These are phyloP conservation scores for Botrytis cinerea DNA, from an alignment of 2,329 filamentous ascomycete genomes.

Conservation along the genomic window DNA sequence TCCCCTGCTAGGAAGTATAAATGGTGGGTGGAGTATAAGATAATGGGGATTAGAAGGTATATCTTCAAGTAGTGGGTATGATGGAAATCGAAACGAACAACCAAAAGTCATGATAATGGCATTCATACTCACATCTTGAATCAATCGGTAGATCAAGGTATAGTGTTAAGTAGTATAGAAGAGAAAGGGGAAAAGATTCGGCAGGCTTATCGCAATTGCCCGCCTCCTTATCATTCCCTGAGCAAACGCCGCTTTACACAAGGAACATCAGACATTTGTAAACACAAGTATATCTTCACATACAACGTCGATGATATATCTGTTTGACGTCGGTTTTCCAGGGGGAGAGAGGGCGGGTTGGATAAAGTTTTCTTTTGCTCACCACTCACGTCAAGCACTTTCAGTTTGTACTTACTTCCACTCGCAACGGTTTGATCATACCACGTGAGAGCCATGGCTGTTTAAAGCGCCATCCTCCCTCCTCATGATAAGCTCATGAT, in stretches of 20 bases:
- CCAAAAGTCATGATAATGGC: neutral
- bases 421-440: too few relatives aligned
- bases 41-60: neutral
- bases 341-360: neutral
- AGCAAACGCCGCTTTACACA: neutral
- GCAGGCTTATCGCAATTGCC: neutral
- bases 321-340: neutral
- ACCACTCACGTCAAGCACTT: neutral
- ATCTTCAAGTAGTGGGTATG: neutral
- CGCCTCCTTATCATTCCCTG: neutral
- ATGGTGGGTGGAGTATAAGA: neutral
- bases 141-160: neutral
- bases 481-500: constrained; percentile 4
- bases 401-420: neutral
- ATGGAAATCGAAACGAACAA: neutral
- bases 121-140: too few relatives aligned
- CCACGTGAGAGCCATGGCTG: neutral
- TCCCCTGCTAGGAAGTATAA: neutral
- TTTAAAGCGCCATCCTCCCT: neutral
- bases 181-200: neutral
- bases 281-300: neutral
- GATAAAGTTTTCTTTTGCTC: neutral
- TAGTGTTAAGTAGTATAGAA: neutral
- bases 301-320: neutral
- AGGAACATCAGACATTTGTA: neutral